These are phyloP conservation scores for Thielaviopsis musarum DNA, from an alignment of 2,329 filamentous ascomycete species.

Conservation along the genomic window DNA sequence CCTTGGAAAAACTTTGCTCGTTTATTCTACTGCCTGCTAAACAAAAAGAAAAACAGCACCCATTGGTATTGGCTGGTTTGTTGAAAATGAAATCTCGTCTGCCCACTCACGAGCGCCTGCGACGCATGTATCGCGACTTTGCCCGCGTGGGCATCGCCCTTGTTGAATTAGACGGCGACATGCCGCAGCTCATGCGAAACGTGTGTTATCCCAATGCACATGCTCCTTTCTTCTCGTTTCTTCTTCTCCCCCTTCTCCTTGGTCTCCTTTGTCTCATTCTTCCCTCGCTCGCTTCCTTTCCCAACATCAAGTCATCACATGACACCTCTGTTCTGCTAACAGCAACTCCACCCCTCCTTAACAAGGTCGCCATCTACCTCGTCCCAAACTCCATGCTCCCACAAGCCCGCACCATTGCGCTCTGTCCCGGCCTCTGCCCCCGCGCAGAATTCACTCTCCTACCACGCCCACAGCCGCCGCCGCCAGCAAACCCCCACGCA, in stretches of 20 bases:
- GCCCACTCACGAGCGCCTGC: not conserved
- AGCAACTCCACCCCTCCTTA: not conserved
- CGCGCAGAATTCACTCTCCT: constrained; percentile 4
- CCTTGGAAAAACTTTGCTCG: not conserved
- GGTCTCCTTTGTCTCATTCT: not conserved
- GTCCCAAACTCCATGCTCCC: constrained; percentile 5
- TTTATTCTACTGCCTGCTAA: not conserved
- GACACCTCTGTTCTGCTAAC: not conserved
- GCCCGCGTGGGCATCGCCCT: not conserved
- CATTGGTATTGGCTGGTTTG: not conserved
- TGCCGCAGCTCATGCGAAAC: constrained; percentile 7
- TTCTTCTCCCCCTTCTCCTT: not conserved
- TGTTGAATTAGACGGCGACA: constrained; percentile 7
- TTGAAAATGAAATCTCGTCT: not conserved
- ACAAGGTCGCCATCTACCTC: constrained; percentile 7
- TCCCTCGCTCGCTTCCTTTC: not conserved
- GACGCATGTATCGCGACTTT: constrained; percentile 8
- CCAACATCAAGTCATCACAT: not conserved
- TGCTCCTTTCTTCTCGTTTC: not conserved
- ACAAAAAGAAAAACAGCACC: not conserved
- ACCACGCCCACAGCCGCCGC: not conserved
- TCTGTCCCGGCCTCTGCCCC: constrained; percentile 2
- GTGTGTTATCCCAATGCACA: constrained; percentile 10
- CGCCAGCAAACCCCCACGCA: not conserved
- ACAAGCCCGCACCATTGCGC: constrained; percentile 3